These are phyloP conservation scores for Erythrophleum ivorense DNA, from an alignment of 331 rosid species.

Conservation along the genomic window DNA sequence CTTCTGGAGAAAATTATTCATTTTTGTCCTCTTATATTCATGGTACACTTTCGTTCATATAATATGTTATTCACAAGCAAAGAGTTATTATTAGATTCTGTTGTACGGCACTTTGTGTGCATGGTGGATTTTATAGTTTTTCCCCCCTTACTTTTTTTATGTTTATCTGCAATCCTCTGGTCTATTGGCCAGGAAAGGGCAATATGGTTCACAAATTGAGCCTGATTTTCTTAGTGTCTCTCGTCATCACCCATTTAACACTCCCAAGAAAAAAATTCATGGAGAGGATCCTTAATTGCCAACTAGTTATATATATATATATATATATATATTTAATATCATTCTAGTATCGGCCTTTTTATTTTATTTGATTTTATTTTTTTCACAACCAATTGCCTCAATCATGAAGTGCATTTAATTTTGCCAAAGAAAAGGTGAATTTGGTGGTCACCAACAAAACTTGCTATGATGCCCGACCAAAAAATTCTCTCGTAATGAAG, in stretches of 20 bases:
- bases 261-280: not conserved
- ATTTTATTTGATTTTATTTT: not conserved
- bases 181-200: not conserved
- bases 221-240: conserved; percentile 1
- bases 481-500: conserved; percentile 21
- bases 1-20: not conserved
- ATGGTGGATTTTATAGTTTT: not conserved
- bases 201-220: not conserved
- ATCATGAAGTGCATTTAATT: conserved; percentile 26
- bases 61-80: not conserved
- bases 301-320: not conserved
- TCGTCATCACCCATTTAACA: conserved; percentile 15
- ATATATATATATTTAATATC: too few species aligned
- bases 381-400: not conserved
- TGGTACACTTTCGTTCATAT: not conserved
- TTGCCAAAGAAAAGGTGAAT: conserved; percentile 12
- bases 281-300: not conserved
- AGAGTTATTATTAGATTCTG: not conserved
- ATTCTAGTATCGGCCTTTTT: not conserved
- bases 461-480: conserved; percentile 23
- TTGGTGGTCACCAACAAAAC: conserved; percentile 27
- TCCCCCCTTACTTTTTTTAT: not conserved
- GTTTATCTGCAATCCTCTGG: not conserved
- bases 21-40: conserved; percentile 5
- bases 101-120: conserved; percentile 9